These are phyloP conservation scores for Ascocoryne sarcoides DNA, from an alignment of 2,329 filamentous ascomycete genomes.

Conservation along the genomic window DNA sequence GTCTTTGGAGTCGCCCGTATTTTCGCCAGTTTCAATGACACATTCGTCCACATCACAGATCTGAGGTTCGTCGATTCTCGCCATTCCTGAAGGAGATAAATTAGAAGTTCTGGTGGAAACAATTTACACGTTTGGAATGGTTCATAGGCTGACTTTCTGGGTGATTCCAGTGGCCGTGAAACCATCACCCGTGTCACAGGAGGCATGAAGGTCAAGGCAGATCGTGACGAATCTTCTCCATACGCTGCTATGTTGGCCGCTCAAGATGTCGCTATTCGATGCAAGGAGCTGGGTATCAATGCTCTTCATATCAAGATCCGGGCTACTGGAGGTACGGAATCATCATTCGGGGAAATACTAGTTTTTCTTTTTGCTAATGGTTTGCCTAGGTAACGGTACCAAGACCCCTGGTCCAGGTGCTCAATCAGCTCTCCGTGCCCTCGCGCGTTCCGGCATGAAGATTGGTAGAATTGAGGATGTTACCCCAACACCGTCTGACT, in stretches of 20 bases:
- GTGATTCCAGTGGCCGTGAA: slow-evolving; percentile 89
- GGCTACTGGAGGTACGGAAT: slow-evolving; percentile 79
- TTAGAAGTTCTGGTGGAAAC: slow-evolving; percentile 8
- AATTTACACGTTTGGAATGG: slow-evolving; percentile 26
- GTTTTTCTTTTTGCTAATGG: background rate
- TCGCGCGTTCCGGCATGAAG: slow-evolving; percentile 99
- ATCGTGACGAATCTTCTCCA: slow-evolving; percentile 98
- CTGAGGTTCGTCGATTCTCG: slow-evolving; percentile 58
- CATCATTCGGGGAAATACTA: background rate
- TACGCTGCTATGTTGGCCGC: slow-evolving; percentile 99
- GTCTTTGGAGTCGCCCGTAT: slow-evolving; percentile 74
- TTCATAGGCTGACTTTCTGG: slow-evolving; percentile 54
- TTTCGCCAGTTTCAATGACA: slow-evolving; percentile 60
- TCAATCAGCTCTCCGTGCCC: slow-evolving; percentile 96
- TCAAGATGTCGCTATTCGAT: slow-evolving; percentile 90
- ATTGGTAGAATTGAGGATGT: slow-evolving; percentile 99
- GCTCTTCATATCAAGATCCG: slow-evolving; percentile 99
- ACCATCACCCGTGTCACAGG: slow-evolving; percentile 99
- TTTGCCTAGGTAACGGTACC: slow-evolving; percentile 76
- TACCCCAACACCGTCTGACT: slow-evolving; percentile 97
- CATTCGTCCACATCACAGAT: slow-evolving; percentile 95
- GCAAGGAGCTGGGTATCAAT: slow-evolving; percentile 79
- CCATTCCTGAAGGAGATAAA: too few relatives aligned
- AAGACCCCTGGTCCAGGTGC: slow-evolving; percentile 99
- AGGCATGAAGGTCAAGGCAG: slow-evolving; percentile 99